phyloP scores from a whole-genome alignment of 2,329 filamentous ascomycete genomes.

The Chaetomium sp. region DNA sequence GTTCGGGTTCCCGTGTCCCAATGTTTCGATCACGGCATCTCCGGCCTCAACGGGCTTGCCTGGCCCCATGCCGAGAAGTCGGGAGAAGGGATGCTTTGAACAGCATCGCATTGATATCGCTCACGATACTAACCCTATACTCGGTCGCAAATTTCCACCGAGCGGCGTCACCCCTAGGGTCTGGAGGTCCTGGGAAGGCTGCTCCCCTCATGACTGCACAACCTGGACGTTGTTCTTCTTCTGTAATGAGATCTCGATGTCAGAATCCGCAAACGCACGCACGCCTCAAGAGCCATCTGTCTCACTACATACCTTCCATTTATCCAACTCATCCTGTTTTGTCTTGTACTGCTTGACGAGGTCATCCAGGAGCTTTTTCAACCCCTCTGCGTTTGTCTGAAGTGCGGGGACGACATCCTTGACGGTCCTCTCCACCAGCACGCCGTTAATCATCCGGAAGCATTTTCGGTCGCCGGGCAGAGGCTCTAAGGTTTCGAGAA shows the following conservation, averaged over 20 bases:
- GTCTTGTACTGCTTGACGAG: conserved; percentile 92
- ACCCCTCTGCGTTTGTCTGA: conserved; percentile 85
- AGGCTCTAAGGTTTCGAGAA: conserved; percentile 83
- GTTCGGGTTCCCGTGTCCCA: too few species aligned
- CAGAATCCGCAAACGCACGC: neutral
- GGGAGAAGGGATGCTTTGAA: too few species aligned
- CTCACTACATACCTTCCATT: conserved; percentile 75
- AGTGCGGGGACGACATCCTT: conserved; percentile 86
- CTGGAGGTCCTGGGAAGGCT: neutral
- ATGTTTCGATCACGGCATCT: too few species aligned
- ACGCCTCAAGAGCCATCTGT: neutral
- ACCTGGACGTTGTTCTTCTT: conserved; percentile 88
- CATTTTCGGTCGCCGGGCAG: conserved; percentile 84
- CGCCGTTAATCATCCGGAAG: conserved; percentile 97
- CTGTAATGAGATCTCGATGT: conserved; percentile 38
- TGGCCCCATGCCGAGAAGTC: too few species aligned
- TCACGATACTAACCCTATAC: too few species aligned
- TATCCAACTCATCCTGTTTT: conserved; percentile 92
- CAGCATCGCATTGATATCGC: too few species aligned
- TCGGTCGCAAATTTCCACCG: too few species aligned
- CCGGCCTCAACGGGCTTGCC: too few species aligned
- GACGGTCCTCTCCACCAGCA: conserved; percentile 89
- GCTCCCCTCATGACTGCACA: conserved; percentile 58
- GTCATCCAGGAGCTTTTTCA: conserved; percentile 91
- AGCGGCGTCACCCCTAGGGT: neutral